Base-by-base conservation (phyloP, 2,329 filamentous ascomycete genomes). In the Cladophialophora chaetospira region DNA sequence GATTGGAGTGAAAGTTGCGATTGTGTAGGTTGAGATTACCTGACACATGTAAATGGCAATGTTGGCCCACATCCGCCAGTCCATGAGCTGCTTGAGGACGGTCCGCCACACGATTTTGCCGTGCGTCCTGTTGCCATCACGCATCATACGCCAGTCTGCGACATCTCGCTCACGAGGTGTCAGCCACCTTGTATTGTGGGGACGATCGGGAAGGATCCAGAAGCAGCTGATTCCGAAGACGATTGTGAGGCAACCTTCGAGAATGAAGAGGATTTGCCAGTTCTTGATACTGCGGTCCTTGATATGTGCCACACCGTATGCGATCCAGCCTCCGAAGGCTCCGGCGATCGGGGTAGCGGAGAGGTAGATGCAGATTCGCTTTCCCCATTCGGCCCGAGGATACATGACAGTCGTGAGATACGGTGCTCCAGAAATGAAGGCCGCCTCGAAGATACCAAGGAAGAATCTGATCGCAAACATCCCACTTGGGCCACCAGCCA, bases 221-320 rank as follows among this genome's bases (percentile, higher is more conserved):
- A 68, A 71, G 52, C 73, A 72, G 26, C 66, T 38, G 4, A 77
- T 67, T 0, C 76, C 75, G 19, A 67, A 38, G 4, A 63, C 53
- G 3, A 70, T 62, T 3, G 71, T 74, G 11, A 72, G 57, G 8
- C 73, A 56, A 2, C 73, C 73, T 28, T 72, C 58, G 43, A 75
- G 67, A 10, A 75, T 65, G 47, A 75, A 74, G 13, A 75, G 70
- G 2, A 73, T 63, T 61, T 73, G 70, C 73, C 73, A 75, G 8
- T 76, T 75, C 1, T 75, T 74, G 10, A 84, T 67, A 23, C 21
- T 40, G 4, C 19, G 33, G 35, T 25, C 71, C 26, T 71, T 52
- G 45, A 81, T 77, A 65, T 79, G 80, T 70, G 80, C 63, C 57
- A 82, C 72, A 0, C 72, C 72, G 33, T 71, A 73, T 1, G 71